Conservation (phyloP, 352 stramenopile genomes). For the Pythium brassicae region DNA sequence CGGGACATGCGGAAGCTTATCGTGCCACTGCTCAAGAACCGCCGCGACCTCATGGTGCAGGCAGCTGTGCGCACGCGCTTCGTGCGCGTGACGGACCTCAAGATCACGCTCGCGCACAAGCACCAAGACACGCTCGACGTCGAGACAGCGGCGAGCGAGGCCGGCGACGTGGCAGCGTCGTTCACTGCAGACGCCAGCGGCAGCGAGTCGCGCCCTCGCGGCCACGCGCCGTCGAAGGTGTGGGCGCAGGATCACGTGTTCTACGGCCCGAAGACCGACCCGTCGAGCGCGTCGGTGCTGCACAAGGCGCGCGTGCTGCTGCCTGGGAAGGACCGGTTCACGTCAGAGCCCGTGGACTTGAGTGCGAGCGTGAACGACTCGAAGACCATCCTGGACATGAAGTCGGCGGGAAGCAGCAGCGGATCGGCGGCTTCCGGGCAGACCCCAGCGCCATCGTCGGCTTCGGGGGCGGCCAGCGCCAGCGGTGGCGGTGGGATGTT, state of each 20-base stretch:
- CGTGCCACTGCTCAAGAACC: constrained; percentile 66
- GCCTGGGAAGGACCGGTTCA: constrained; percentile 42
- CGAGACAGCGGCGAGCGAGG: constrained; percentile 17
- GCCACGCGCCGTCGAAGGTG: constrained; percentile 9
- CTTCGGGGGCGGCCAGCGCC: constrained; percentile 13
- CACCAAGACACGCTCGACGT: constrained; percentile 59
- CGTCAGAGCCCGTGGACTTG: constrained; percentile 58
- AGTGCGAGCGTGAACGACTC: constrained; percentile 48
- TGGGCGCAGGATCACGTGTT: constrained; percentile 64
- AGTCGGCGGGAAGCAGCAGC: constrained; percentile 1
- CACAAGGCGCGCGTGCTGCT: constrained; percentile 34
- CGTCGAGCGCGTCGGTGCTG: constrained; percentile 52
- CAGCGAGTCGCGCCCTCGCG: not conserved
- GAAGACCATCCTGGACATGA: constrained; percentile 46
- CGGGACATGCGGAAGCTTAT: constrained; percentile 65
- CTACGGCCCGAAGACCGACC: constrained; percentile 60
- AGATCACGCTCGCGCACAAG: constrained; percentile 60
- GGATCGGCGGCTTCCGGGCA: not conserved
- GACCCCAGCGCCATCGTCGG: constrained; percentile 17
- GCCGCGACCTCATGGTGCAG: constrained; percentile 62
- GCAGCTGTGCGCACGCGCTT: constrained; percentile 57
- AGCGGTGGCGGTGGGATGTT: constrained; percentile 35
- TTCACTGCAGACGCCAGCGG: too few species aligned
- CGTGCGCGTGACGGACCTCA: constrained; percentile 57
- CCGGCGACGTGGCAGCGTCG: too few species aligned